Percentiles rank a stretch among this genome's conserved stretches.
phyloP scores from a whole-genome alignment of 805 yeast species.

The Kazachstania taianensis region DNA sequence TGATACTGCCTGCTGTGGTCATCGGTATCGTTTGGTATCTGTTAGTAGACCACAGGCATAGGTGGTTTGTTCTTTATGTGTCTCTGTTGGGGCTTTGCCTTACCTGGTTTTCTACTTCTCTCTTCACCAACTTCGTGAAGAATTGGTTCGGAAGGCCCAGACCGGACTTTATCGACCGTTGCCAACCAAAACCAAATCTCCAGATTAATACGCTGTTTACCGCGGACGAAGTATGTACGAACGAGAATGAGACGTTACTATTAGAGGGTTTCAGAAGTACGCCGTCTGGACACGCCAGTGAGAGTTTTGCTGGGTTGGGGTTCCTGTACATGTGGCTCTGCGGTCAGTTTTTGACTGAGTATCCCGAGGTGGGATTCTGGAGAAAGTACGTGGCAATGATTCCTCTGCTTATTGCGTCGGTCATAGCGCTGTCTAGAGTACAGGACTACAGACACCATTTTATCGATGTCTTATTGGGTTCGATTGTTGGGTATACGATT shows the following conservation, averaged over 20 bases:
- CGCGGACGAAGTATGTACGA: conserved; percentile 60
- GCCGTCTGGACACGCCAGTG: conserved; percentile 73
- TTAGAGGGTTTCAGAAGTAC: conserved; percentile 73
- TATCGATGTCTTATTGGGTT: conserved; percentile 70
- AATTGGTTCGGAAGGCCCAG: conserved; percentile 82
- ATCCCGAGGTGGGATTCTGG: conserved; percentile 50
- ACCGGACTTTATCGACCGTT: conserved; percentile 86
- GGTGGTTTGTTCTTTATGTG: conserved; percentile 48
- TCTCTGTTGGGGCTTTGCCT: conserved; percentile 58
- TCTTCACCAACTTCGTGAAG: conserved; percentile 65
- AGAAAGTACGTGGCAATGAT: conserved; percentile 41
- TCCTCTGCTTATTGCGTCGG: conserved; percentile 60
- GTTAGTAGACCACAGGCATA: conserved; percentile 38
- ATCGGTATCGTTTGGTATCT: conserved; percentile 30
- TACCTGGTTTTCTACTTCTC: conserved; percentile 47
- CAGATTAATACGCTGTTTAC: conserved; percentile 44
- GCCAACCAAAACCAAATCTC: conserved; percentile 54
- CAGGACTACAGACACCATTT: conserved; percentile 93
- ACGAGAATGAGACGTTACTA: conserved; percentile 33
- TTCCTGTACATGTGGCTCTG: conserved; percentile 54
- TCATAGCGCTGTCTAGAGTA: conserved; percentile 78
- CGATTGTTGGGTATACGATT: conserved; percentile 49
- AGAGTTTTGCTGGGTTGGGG: conserved; percentile 59
- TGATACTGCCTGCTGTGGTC: conserved; percentile 38
- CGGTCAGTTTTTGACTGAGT: conserved; percentile 51